Conservation (phyloP, 208 protist genomes). For the Leishmania martiniquensis region DNA sequence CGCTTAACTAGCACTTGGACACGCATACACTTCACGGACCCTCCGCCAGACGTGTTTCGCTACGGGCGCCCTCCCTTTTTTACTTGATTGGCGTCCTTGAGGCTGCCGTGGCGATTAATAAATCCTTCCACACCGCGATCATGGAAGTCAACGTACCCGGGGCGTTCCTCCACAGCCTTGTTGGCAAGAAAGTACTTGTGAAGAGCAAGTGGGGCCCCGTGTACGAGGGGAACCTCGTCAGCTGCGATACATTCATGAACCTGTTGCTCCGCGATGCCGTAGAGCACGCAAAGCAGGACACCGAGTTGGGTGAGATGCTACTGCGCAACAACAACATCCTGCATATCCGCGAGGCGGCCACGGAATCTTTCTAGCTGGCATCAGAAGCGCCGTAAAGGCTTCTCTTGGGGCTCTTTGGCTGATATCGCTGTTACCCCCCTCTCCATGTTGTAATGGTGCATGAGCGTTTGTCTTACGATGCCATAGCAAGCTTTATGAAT, state of each 20-base stretch:
- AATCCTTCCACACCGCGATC: background rate
- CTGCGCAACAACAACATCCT: constrained; percentile 92
- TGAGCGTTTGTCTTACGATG: background rate
- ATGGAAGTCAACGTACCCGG: constrained; percentile 81
- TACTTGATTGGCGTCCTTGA: background rate
- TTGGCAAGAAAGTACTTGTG: constrained; percentile 95
- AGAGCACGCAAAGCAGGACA: constrained; percentile 75
- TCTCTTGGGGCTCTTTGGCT: background rate
- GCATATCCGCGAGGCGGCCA: constrained; percentile 77
- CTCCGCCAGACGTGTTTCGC: background rate
- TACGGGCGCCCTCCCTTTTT: background rate
- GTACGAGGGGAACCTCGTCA: constrained; percentile 96
- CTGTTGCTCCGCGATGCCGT: constrained; percentile 91
- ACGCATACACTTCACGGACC: background rate
- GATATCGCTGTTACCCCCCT: background rate
- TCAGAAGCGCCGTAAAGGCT: too few species aligned
- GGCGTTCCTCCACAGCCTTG: constrained; percentile 94
- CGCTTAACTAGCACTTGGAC: background rate
- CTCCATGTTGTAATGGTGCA: background rate
- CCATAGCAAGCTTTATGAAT: background rate
- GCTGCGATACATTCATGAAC: constrained; percentile 98
- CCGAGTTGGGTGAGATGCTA: constrained; percentile 85
- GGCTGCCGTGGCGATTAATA: background rate
- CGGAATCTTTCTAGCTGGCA: constrained; percentile 22
- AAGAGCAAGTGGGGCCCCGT: constrained; percentile 99